Percentiles rank a stretch among this genome's conserved stretches.
phyloP scores from a whole-genome alignment of 1,284 basidiomycete genomes.

The Schizophyllum commune region DNA sequence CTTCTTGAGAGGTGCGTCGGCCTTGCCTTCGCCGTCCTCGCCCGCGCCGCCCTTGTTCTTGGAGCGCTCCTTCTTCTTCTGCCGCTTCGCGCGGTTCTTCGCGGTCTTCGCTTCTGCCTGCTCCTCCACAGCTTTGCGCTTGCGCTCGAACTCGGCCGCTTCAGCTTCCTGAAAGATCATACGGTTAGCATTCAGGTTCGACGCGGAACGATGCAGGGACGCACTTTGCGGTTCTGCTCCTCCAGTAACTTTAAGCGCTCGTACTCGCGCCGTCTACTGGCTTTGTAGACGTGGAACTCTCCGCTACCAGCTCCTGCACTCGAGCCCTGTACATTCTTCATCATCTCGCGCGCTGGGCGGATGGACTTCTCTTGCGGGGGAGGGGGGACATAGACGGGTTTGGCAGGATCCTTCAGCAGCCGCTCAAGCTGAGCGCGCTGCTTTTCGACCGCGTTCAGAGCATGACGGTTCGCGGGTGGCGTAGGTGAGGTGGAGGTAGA shows the following conservation, averaged over 20 bases:
- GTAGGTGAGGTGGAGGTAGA: neutral
- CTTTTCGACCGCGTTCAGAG: slow-evolving; percentile 60
- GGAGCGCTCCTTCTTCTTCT: slow-evolving; percentile 77
- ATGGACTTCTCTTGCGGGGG: slow-evolving; percentile 74
- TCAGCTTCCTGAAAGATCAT: slow-evolving; percentile 47
- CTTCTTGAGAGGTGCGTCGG: slow-evolving; percentile 37
- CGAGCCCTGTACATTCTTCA: slow-evolving; percentile 97
- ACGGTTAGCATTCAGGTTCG: neutral
- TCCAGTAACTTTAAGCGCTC: slow-evolving; percentile 91
- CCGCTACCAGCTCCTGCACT: slow-evolving; percentile 91
- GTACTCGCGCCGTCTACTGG: slow-evolving; percentile 88
- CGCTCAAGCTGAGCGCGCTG: slow-evolving; percentile 76
- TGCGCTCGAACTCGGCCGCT: slow-evolving; percentile 57
- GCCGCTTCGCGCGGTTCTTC: slow-evolving; percentile 86
- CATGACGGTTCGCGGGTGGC: slow-evolving; percentile 46
- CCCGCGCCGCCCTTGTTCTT: slow-evolving; percentile 33
- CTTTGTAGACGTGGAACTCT: slow-evolving; percentile 99
- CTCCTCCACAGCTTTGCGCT: slow-evolving; percentile 57
- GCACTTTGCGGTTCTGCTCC: slow-evolving; percentile 70
- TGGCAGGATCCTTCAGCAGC: slow-evolving; percentile 81
- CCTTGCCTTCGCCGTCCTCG: slow-evolving; percentile 8
- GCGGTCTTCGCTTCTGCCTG: slow-evolving; percentile 79
- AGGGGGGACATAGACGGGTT: slow-evolving; percentile 69
- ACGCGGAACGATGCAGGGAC: slow-evolving; percentile 7
- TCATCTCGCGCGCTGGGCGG: slow-evolving; percentile 83